A percentile compares a stretch with the other conserved stretches of the same genome.
phyloP scores from a whole-genome alignment of 2,329 filamentous ascomycete species.

The Colletotrichum spinosum region DNA sequence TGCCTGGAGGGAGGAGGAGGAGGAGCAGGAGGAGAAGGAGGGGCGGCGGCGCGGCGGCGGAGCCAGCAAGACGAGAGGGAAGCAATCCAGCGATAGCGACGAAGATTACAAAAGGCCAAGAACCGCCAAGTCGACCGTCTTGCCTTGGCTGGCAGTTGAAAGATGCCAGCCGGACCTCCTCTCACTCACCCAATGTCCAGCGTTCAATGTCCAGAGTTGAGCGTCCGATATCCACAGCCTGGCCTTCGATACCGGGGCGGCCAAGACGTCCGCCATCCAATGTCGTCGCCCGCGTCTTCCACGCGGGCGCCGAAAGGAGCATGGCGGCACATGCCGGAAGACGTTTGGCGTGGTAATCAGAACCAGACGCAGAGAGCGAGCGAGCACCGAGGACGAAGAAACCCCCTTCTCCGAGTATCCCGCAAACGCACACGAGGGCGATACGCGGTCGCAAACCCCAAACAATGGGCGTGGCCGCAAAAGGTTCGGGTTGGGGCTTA shows the following conservation, averaged over 20 bases:
- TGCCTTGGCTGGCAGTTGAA: conserved; percentile 24
- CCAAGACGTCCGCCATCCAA: conserved; percentile 35
- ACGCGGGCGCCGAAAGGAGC: conserved; percentile 10
- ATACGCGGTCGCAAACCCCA: background rate
- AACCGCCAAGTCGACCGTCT: conserved; percentile 26
- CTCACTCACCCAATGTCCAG: too few species aligned
- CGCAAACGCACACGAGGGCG: conserved; percentile 18
- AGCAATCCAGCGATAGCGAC: background rate
- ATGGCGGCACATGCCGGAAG: conserved; percentile 7
- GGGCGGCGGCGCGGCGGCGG: background rate
- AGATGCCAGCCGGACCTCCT: background rate
- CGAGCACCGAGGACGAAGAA: background rate
- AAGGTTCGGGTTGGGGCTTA: background rate
- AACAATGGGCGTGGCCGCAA: conserved; percentile 1
- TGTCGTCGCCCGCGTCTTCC: background rate
- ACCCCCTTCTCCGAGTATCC: conserved; percentile 11
- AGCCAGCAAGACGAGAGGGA: background rate
- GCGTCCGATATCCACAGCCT: conserved; percentile 20
- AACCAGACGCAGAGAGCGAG: background rate
- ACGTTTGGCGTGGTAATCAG: background rate
- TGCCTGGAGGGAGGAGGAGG: conserved; percentile 18
- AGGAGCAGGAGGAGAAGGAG: background rate
- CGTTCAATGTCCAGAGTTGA: too few species aligned
- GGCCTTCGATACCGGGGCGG: conserved; percentile 18
- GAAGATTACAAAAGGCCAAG: conserved; percentile 13